Evolutionary conservation across 768 basidiomycete species (phyloP), one percentile per base, ranked within the genome.

Genomic region (Tricholoma saponaceum): DNA sequence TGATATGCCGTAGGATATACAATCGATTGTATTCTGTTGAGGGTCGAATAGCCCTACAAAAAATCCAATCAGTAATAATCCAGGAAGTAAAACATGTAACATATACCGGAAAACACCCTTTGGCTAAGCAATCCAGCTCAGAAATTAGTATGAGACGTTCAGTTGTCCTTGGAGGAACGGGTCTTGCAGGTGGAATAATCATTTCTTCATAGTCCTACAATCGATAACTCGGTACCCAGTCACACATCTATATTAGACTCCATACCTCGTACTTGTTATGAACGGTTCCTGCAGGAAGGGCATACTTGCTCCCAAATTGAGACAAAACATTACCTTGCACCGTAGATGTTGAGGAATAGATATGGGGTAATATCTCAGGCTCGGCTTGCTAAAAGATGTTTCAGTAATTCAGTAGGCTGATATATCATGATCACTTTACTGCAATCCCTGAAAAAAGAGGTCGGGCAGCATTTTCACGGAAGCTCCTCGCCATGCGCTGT

Each of bases 1-100:
- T 83, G 77, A 71, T 96, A 98, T 1, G 95, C 97, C 2, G 91
- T 92, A 0, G 90, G 87, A 73, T 89, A 98, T 18, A 98, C 87
- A 59, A 98, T 93, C 1, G 93, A 95, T 68, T 99, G 97, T 58
- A 99, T 89, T 61, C 97, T 82, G 69, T 99, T 99, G 61, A 99
- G 77, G 9, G 86, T 79, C 30, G 79, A 75, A 66, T 98, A 99
- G 26, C 90, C 90, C 95, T 96, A 57, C 1, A 16, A 58, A 43
- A 57, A 60, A 47, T 55, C 22, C 23, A 23, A 25, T 22, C 2
- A 43, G 30, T 9, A 16, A 39, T 12, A 35, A 51, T 39, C 25
- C 44, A 54, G 35, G 55, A 54, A 39, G 35, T 8, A 41, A 46
- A 23, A 47, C 3, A 13, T 43, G 13, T 20, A 9, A 2, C 23